These are phyloP conservation scores for Aspergillus pseudoglaucus DNA, from an alignment of 2,329 filamentous ascomycete genomes.

Conservation along the genomic window DNA sequence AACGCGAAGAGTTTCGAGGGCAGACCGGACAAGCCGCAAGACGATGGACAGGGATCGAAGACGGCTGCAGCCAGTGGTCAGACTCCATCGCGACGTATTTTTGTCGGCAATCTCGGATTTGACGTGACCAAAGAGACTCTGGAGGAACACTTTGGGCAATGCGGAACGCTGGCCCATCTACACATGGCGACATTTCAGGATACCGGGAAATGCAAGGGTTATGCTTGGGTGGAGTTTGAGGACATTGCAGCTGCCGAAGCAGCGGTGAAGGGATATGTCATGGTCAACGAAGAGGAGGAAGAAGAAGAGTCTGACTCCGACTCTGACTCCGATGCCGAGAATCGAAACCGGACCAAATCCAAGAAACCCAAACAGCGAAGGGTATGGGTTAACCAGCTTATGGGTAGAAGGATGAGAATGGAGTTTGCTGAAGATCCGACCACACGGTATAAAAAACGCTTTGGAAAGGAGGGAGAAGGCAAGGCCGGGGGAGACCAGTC, in stretches of 20 bases:
- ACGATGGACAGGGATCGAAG: conserved; percentile 25
- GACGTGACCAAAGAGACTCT: conserved; percentile 75
- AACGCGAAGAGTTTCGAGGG: conserved; percentile 84
- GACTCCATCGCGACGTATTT: conserved; percentile 71
- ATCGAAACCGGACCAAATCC: conserved; percentile 26
- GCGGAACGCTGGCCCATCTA: conserved; percentile 72
- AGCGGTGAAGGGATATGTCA: conserved; percentile 75
- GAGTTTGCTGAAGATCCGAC: conserved; percentile 92
- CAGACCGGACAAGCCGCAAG: conserved; percentile 63
- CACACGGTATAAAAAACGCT: conserved; percentile 87
- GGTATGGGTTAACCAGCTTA: conserved; percentile 80
- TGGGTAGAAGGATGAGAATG: conserved; percentile 73
- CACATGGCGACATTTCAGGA: conserved; percentile 96
- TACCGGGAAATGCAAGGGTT: conserved; percentile 95
- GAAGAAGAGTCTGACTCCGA: conserved; percentile 44
- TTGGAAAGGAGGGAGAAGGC: conserved; percentile 61
- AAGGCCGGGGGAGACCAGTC: conserved; percentile 16
- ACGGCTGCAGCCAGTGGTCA: conserved; percentile 41
- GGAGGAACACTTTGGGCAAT: conserved; percentile 72
- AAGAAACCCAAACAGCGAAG: conserved; percentile 43
- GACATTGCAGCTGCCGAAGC: conserved; percentile 66
- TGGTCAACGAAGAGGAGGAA: conserved; percentile 47
- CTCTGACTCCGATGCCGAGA: conserved; percentile 21
- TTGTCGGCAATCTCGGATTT: conserved; percentile 85
- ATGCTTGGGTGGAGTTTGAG: conserved; percentile 88